Conservation (phyloP, 176 grass and related monocot genomes). For the Miscanthus lutarioriparius region DNA sequence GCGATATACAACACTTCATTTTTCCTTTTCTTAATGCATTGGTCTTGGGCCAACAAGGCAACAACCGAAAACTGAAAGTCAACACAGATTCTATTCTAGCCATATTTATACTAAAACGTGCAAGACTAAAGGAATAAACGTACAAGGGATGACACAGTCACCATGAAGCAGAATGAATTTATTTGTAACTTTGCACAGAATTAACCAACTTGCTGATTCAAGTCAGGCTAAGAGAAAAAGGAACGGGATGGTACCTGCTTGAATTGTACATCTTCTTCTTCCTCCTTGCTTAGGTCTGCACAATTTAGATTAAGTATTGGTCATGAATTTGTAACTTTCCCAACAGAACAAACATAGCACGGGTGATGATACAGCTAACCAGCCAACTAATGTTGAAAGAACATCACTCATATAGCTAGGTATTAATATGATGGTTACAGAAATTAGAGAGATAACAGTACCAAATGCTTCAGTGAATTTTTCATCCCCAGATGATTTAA, state of each 20-base stretch:
- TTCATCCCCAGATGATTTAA: slow-evolving; percentile 61
- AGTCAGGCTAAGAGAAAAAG: neutral
- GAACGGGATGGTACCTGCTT: slow-evolving; percentile 59
- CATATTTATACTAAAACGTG: neutral
- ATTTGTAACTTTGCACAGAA: neutral
- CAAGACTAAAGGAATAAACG: neutral
- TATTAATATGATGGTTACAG: neutral
- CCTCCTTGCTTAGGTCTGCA: slow-evolving; percentile 85
- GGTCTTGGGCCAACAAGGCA: neutral
- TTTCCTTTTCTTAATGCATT: neutral
- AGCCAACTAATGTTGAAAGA: slow-evolving; percentile 20
- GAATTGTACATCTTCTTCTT: slow-evolving; percentile 89
- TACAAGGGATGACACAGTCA: neutral
- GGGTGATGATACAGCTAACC: neutral
- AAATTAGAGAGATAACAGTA: slow-evolving; percentile 43
- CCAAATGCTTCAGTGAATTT: slow-evolving; percentile 92
- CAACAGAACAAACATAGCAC: neutral
- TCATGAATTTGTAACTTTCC: neutral
- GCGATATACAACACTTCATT: neutral
- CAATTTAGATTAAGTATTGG: slow-evolving; percentile 25
- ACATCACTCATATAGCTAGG: neutral
- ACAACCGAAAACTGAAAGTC: neutral
- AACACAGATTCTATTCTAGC: neutral
- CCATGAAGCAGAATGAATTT: slow-evolving; percentile 6
- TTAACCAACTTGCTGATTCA: neutral